Evolutionary conservation across 139 green algal species (phyloP), one percentile per base, ranked within the genome.

Genomic region (Eudorina sp.): DNA sequence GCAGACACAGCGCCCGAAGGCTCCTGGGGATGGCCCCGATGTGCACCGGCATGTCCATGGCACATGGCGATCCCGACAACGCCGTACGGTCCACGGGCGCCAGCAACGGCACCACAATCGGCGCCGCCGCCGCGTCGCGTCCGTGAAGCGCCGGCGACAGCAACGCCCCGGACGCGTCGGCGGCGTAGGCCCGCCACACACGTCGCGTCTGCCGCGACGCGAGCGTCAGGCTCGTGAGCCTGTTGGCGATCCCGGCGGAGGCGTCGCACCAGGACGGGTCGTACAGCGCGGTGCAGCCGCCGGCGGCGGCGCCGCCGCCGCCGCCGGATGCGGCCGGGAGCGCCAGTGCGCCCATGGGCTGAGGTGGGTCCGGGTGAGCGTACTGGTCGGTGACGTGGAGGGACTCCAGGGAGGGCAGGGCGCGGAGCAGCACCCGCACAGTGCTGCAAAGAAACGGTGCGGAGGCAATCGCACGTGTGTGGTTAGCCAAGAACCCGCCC

Each of bases 351-450:
- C 76, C 76, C 53, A 84, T 31, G 21, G 31, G 23, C 36, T 31
- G 34, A 21, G 38, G n/a, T n/a, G n/a, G 29, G 9, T 72, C 53
- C 8, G 19, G 5, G 53, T 53, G 36, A 13, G 34, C 8, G 53
- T 31, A 53, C 40, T 75, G 58, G 79, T 85, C 79, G 11, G 79
- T 85, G 40, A 78, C 45, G 81, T 87, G 81, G 27, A 78, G 62
- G 3, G 62, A 79, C 64, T 79, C 64, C n/a, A 87, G 81, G 62
- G 43, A 53, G 64, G 81, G 81, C 45, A 87, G 81, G 45, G 3
- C 0, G 29, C 31, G 34, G 31, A 87, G 64, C 62, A 87, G n/a
- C 38, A 60, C 5, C 23, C 81, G 62, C 4, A 79, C 45, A 19
- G 38, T 16, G 29, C 79, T 85, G 58, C 64, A 43, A 5, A 29